These are phyloP conservation scores for Tephrocybe sp. DNA, from an alignment of 768 basidiomycete genomes.

Conservation along the genomic window DNA sequence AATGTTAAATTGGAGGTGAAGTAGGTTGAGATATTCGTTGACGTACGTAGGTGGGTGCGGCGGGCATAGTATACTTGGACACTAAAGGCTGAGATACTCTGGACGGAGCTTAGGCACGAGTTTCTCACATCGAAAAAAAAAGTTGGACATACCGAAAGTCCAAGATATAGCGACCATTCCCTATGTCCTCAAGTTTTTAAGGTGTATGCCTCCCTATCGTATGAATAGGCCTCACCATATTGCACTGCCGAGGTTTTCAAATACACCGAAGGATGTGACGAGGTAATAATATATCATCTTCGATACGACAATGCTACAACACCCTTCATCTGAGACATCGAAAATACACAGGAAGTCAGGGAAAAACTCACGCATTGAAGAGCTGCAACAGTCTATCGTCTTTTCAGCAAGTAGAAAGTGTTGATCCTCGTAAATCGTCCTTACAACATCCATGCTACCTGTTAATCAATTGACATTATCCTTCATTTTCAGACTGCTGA, in stretches of 20 bases:
- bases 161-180: constrained; percentile 6
- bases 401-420: not conserved
- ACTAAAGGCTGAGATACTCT: not conserved
- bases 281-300: constrained; percentile 9
- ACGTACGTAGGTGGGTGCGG: not conserved
- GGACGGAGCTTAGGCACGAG: not conserved
- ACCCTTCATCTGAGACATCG: not conserved
- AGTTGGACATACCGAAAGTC: not conserved
- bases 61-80: constrained; percentile 4
- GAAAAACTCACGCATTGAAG: constrained; percentile 1
- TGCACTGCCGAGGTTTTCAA: not conserved
- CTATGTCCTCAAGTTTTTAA: not conserved
- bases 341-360: too few relatives aligned
- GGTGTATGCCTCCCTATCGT: not conserved
- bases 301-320: not conserved
- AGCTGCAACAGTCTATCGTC: not conserved
- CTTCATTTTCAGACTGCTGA: not conserved
- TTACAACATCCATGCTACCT: constrained; percentile 4
- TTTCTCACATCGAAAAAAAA: not conserved
- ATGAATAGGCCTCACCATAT: not conserved
- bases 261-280: not conserved
- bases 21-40: not conserved
- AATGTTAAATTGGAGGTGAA: not conserved
- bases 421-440: not conserved
- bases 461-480: not conserved